A percentile compares a stretch with the other conserved stretches of the same genome.
Evolutionary conservation across 2,329 filamentous ascomycete species (phyloP).

Genomic region (Trichoderma aggressivum): DNA sequence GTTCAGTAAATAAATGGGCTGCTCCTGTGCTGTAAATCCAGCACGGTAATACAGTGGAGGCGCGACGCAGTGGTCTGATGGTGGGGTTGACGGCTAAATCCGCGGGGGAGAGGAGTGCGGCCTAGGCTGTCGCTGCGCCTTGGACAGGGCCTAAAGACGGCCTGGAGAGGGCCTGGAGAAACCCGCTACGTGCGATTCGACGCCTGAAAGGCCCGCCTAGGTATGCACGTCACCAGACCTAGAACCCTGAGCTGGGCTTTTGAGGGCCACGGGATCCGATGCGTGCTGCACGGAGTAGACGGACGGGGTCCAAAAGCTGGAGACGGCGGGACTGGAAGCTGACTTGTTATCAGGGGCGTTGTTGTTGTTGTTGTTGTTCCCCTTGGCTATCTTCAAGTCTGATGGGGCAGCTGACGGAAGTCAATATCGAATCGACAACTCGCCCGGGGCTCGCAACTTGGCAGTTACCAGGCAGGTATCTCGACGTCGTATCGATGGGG

Average conservation of each 20-base stretch:
- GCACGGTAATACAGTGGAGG: not conserved
- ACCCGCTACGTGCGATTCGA: not conserved
- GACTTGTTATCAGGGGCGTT: not conserved
- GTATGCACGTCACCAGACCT: slow-evolving; percentile 13
- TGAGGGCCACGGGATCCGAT: not conserved
- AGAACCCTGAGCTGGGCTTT: not conserved
- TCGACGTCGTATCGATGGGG: not conserved
- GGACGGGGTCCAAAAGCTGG: not conserved
- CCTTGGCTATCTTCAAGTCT: not conserved
- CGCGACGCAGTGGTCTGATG: slow-evolving; percentile 11
- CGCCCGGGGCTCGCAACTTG: not conserved
- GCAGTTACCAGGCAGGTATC: not conserved
- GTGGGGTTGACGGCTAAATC: slow-evolving; percentile 18
- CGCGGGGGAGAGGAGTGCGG: not conserved
- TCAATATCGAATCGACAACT: not conserved
- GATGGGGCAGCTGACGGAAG: not conserved
- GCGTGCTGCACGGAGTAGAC: not conserved
- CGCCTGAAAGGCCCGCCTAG: not conserved
- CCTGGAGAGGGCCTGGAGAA: not conserved
- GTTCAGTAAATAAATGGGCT: not conserved
- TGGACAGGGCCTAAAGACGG: not conserved
- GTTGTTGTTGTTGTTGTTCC: too few relatives aligned
- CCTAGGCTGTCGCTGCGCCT: not conserved
- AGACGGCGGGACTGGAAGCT: not conserved
- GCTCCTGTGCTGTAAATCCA: not conserved